These are phyloP conservation scores for Alternaria gaisen DNA, from an alignment of 2,329 filamentous ascomycete genomes.

Conservation along the genomic window DNA sequence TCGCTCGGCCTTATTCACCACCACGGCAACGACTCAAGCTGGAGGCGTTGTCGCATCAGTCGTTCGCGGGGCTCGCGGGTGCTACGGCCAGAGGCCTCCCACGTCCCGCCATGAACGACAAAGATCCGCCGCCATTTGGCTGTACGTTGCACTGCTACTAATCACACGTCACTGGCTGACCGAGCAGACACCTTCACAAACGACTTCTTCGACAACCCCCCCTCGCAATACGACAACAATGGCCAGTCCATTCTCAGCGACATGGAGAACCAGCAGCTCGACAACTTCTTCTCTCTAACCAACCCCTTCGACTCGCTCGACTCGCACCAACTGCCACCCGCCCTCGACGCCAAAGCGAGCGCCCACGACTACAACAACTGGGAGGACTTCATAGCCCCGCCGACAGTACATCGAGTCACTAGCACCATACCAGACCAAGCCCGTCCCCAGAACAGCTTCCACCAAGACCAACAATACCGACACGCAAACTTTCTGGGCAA, in stretches of 20 bases:
- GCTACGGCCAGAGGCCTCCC: slow-evolving; percentile 35
- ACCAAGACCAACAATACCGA: slow-evolving; percentile 32
- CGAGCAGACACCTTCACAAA: slow-evolving; percentile 38
- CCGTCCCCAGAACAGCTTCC: slow-evolving; percentile 39
- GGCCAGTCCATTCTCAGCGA: slow-evolving; percentile 45
- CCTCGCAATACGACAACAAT: slow-evolving; percentile 26
- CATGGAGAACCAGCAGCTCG: slow-evolving; percentile 40
- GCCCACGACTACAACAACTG: slow-evolving; percentile 40
- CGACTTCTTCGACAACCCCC: slow-evolving; percentile 32
- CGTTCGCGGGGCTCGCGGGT: slow-evolving; percentile 38
- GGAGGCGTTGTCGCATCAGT: slow-evolving; percentile 37
- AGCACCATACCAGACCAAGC: slow-evolving; percentile 48
- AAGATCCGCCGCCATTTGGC: slow-evolving; percentile 47
- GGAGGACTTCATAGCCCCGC: slow-evolving; percentile 38
- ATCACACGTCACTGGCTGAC: slow-evolving; percentile 14
- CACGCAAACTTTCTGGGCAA: slow-evolving; percentile 29
- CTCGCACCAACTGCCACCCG: slow-evolving; percentile 18
- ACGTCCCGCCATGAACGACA: slow-evolving; percentile 44
- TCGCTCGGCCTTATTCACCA: neutral
- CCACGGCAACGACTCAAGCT: slow-evolving; percentile 18
- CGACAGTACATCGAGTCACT: slow-evolving; percentile 46
- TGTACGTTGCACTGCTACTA: slow-evolving; percentile 29
- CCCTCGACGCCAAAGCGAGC: slow-evolving; percentile 33
- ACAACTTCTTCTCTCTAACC: slow-evolving; percentile 46
- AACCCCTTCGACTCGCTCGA: slow-evolving; percentile 39